Base-by-base conservation (phyloP, 2,329 filamentous ascomycete genomes). In the Aspergillus tubingensis region DNA sequence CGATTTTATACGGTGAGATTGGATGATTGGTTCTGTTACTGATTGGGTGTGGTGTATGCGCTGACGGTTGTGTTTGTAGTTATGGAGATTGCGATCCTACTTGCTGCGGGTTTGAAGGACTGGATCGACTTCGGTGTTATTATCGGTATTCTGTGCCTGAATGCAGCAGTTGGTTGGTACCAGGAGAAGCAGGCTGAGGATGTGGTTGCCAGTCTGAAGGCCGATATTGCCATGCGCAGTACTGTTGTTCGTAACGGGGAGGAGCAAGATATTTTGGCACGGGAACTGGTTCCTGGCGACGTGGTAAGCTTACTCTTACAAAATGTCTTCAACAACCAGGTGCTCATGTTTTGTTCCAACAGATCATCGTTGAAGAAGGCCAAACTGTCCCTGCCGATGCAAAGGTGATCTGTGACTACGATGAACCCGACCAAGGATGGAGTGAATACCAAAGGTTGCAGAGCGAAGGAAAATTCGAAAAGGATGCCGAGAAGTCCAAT, bases 71-170 rank as follows among this genome's bases (percentile, higher is more conserved):
- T 36, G 32, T 5, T 36, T 13, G 30, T 57, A 76, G 73, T 91
- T 74, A 91, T 91, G 89, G 88, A 91, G 83, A 74, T 90, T 72
- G 89, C 89, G 79, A 89, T 89, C 71, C 79, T 91, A 57, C 82
- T 92, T 70, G 88, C 89, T 68, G 87, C 87, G 72, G 89, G 88
- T 84, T 86, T 91, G 64, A 83, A 84, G 74, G 88, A 90, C 78
- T 91, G 88, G 88, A 84, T 91, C 66, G 89, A 91, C 80, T 84
- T 91, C 67, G 88, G 88, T 83, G 88, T 92, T 75, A 91, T 91
- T 75, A 85, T 88, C 69, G 89, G 85, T 81, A 91, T 92, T 76
- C 80, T 92, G 57, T 69, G 88, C 72, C 86, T 92, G 64, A 92
- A 92, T 80, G 89, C 89, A 65, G 80, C 87, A 65, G 89, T 91